Conservation (phyloP, 192 early-diverging fungal species). For the Gaertneriomyces sp. region DNA sequence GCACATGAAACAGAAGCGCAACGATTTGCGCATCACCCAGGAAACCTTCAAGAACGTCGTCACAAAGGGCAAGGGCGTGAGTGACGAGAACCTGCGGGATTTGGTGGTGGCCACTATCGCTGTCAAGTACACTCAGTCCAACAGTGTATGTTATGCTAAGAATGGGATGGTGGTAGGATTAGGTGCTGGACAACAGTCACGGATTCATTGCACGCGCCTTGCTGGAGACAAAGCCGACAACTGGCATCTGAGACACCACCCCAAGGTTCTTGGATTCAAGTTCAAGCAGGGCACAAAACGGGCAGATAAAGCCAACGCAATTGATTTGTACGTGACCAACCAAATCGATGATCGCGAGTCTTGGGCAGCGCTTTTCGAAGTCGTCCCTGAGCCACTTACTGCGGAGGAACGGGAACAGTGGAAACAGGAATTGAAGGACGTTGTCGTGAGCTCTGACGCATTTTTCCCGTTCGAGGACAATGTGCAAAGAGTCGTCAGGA, state of each 20-base stretch:
- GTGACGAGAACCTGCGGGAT: conserved; percentile 70
- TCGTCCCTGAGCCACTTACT: conserved; percentile 75
- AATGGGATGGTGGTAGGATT: conserved; percentile 96
- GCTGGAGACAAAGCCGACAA: conserved; percentile 99
- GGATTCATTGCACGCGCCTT: conserved; percentile 95
- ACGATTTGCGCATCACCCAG: conserved; percentile 73
- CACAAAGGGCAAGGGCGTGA: conserved; percentile 63
- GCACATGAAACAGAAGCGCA: conserved; percentile 86
- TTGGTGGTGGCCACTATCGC: conserved; percentile 96
- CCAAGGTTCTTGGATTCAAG: conserved; percentile 81
- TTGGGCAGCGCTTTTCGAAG: conserved; percentile 80
- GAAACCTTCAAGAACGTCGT: conserved; percentile 84
- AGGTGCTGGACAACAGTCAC: conserved; percentile 97
- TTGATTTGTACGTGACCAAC: conserved; percentile 89
- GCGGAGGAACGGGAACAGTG: conserved; percentile 74
- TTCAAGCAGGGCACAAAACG: conserved; percentile 89
- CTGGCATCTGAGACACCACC: conserved; percentile 98
- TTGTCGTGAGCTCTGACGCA: conserved; percentile 91
- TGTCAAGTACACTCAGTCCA: conserved; percentile 98
- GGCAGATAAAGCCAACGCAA: conserved; percentile 94
- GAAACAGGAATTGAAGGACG: conserved; percentile 63
- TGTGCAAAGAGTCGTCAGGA: conserved; percentile 76
- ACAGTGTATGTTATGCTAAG: conserved; percentile 98
- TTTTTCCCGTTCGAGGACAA: conserved; percentile 99
- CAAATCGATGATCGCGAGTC: conserved; percentile 77